Base-by-base conservation (phyloP, 2,329 filamentous ascomycete species). In the Daldinia sp. region DNA sequence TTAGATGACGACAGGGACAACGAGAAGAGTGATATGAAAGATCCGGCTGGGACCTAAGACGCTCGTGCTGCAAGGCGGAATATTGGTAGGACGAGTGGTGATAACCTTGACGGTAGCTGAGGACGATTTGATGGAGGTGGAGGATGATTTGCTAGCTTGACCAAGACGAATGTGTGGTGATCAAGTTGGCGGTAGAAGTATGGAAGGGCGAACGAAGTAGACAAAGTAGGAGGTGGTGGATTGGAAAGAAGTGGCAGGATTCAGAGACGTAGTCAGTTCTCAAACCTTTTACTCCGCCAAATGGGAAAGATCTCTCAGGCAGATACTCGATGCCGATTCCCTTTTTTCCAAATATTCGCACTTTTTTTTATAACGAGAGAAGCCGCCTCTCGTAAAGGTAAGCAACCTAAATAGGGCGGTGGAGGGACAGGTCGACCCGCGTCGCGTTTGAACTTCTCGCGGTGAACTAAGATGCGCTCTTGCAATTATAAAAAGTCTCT, bases 211-310 rank as follows among this genome's bases (percentile, higher is more conserved):
- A 74, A 62, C 28, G 50, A 46, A 39, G 51, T 60, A 63, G 59
- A 75, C 60, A 61, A 70, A 72, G 55, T 58, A 44, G 69, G 71
- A 67, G 68, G 69, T 68, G 30, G 42, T 56, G 72, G 50, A 62
- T 66, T 59, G 62, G 60, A 62, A 71, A 70, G 67, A 68, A 66
- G 69, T 56, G 71, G 73, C 67, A 75, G 75, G 76, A 77, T 72
- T 72, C 71, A 72, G 76, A 77, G 74, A 78, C 67, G 74, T 74
- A 74, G 26, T 42, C 41, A 58, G 72, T 75, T 74, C 77, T 78
- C 79, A 80, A 80, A 80, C 79, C 79, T 80, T 79, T 65, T 78
- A 67, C 74, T 77, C 75, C 70, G 72, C 73, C 74, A 75, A 78
- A 74, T 69, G 63, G 72, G 71, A 71, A 59, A 65, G 41, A 42